phyloP scores from a whole-genome alignment of 345 rosid species.

The Eucalyptus coolabah region DNA sequence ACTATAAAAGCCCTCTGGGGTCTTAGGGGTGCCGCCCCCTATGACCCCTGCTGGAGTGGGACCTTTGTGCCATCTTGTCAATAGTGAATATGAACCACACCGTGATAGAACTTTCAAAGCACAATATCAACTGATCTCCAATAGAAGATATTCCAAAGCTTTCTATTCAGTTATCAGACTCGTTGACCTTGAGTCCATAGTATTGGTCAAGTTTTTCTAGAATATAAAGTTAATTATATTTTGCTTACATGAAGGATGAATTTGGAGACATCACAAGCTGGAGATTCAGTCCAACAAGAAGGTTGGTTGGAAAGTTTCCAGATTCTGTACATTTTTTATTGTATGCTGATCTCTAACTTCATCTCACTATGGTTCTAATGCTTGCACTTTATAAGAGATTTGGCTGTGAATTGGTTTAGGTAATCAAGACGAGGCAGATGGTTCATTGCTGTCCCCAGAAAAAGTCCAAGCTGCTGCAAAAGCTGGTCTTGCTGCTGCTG shows the following conservation, averaged over 20 bases:
- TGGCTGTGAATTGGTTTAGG: constrained; percentile 13
- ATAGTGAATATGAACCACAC: too few species aligned
- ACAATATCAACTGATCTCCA: background rate
- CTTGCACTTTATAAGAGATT: constrained; percentile 23
- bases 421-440: constrained; percentile 39
- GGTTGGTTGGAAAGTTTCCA: constrained; percentile 13
- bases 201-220: background rate
- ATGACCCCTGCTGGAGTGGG: too few species aligned
- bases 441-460: constrained; percentile 41
- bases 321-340: background rate
- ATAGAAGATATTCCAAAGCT: background rate
- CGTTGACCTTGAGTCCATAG: background rate
- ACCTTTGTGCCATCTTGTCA: too few species aligned
- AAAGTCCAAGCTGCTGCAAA: constrained; percentile 69
- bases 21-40: too few species aligned
- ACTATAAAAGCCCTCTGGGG: too few species aligned
- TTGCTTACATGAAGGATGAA: constrained; percentile 31
- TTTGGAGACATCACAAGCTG: constrained; percentile 33
- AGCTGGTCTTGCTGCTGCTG: constrained; percentile 94
- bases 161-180: background rate
- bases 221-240: background rate
- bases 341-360: background rate
- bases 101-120: background rate
- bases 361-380: background rate
- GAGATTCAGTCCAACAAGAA: constrained; percentile 34